Conservation (phyloP, 768 basidiomycete genomes). For the Asterophora lycoperdoides region DNA sequence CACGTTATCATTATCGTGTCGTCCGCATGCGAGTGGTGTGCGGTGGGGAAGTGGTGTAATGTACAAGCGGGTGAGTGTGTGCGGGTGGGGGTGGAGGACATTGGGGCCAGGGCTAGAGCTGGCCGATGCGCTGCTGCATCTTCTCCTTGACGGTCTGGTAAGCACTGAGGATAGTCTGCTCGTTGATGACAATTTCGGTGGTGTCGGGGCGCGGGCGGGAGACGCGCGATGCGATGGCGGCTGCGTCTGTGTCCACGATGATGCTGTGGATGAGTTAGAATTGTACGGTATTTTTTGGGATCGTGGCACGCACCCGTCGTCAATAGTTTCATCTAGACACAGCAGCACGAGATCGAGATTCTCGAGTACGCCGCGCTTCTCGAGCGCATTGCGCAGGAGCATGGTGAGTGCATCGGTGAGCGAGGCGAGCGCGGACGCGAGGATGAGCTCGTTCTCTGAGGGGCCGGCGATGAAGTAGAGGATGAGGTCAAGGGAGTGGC, state of each 20-base stretch:
- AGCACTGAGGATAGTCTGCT: conserved; percentile 91
- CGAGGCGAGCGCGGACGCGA: conserved; percentile 77
- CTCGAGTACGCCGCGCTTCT: conserved; percentile 92
- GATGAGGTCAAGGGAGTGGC: conserved; percentile 91
- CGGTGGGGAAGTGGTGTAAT: too few relatives aligned
- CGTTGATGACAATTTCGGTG: conserved; percentile 96
- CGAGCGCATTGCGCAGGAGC: conserved; percentile 86
- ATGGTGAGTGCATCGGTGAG: conserved; percentile 84
- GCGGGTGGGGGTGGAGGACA: too few relatives aligned
- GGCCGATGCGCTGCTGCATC: conserved; percentile 79
- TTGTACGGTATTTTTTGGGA: not conserved
- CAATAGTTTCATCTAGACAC: conserved; percentile 94
- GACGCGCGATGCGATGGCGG: conserved; percentile 93
- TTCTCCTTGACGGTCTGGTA: conserved; percentile 87
- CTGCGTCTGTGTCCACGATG: conserved; percentile 93
- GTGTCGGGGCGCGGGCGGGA: conserved; percentile 90
- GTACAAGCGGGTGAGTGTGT: too few relatives aligned
- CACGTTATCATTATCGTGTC: too few relatives aligned
- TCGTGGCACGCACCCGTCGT: conserved; percentile 86
- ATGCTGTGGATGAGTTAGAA: conserved; percentile 49
- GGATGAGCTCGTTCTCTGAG: conserved; percentile 94
- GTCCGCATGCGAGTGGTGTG: too few relatives aligned
- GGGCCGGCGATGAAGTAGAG: conserved; percentile 90
- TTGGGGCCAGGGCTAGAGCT: conserved; percentile 56
- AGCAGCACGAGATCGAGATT: conserved; percentile 90